Evolutionary conservation across 805 yeast genomes (phyloP), one percentile per base, ranked within the genome.

Genomic region (Saccharomyces paradoxus): DNA sequence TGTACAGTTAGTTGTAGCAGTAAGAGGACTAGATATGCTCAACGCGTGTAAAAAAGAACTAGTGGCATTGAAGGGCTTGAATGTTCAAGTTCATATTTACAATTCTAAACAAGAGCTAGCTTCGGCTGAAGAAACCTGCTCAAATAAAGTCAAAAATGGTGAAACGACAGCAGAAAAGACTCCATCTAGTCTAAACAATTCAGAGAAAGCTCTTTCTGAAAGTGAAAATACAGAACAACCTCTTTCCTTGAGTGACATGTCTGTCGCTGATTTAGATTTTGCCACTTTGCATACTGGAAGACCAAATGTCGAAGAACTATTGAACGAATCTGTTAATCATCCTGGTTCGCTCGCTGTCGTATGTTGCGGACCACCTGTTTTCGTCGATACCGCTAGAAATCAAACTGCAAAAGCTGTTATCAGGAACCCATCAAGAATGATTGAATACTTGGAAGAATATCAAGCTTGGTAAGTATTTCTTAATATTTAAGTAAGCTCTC

Each of bases 381-480:
- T 83, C 77, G 83, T 77, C 56, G 91, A 84, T 64, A 74, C 70
- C 2, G 59, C 81, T n/a, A 75, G 91, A 63, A 66, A 71, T 47
- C 63, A 74, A 4, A 77, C 81, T 7, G 74, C 79, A 0, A 56
- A 71, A 49, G 64, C 77, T 4, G 53, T 60, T 57, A 61, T 80
- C 51, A 69, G 73, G 32, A 57, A 68, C 29, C 69, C 71, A 52
- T 66, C 75, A 14, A 72, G 77, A 50, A 76, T 87, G 48, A 78
- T 87, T 21, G 91, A 85, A 57, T 83, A 83, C 62, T 83, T 75
- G 63, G 96, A 89, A 65, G 91, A 86, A 63, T 76, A 85, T 50
- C 89, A 86, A 70, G 75, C 78, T 13, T 87, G 96, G 95, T 83
- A 64, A 57, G 12, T 9, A 37, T 3, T 17, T 17, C 13, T 37